Evolutionary conservation across 176 grass and related monocot species (phyloP), one percentile per base, ranked within the genome.

Genomic region (Triticum timopheevii): DNA sequence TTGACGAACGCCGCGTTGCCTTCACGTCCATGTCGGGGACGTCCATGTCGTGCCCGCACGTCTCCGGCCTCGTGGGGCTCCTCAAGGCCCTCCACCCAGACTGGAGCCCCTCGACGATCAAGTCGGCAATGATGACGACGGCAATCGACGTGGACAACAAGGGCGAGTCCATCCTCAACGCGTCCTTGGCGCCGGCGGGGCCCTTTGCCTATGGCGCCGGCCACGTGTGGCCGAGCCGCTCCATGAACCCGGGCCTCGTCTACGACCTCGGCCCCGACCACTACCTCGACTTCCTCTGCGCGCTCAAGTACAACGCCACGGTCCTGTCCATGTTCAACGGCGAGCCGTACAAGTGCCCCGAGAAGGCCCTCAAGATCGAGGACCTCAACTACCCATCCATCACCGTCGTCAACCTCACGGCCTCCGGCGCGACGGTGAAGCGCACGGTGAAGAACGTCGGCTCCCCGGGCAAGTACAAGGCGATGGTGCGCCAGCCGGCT

Each of bases 371-470:
- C 3, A 76, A 77, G 50, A 13, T 78, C 4, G 13, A 78, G 10
- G 89, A 97, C 81, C 80, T 97, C 40, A 97, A 97, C 85, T 97
- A 97, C 82, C 95, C 92, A 8, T 93, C 95, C 61, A 88, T 97
- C 83, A 65, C 88, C 54, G 75, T 85, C 73, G 69, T 86, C 61
- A 83, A 89, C 42, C 67, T 97, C 42, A 87, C 82, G 3, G 28
- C 54, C 8, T 12, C 73, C 0, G 85, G 78, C 15, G 22, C 58
- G 4, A 88, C 82, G 4, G 84, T 90, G 8, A 83, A 58, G 54
- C 90, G 95, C 52, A 86, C 54, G 8, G 61, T 95, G 28, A 97
- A 93, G 81, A 97, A 97, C 83, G 92, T 97, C 6, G 92, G 92
- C 25, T 35, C 3, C 0, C 86, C 92, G 0, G 74, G 90, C 25